phyloP scores from a whole-genome alignment of 306 rosid genomes.

The Trifolium subterraneum region DNA sequence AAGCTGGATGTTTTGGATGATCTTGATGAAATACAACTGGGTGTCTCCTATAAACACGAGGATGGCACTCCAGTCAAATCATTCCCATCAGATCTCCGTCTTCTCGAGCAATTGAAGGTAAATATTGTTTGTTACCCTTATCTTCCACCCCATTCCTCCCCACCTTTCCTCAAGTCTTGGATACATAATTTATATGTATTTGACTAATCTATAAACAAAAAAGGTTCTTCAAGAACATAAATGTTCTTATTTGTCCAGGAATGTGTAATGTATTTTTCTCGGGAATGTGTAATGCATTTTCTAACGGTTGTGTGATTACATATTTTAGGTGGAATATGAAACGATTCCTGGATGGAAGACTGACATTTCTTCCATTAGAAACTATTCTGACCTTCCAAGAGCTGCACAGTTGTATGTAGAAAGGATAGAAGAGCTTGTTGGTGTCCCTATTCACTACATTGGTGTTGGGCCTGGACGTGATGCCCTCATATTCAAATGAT shows the following conservation, averaged over 20 bases:
- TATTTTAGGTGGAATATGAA: constrained; percentile 86
- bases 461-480: constrained; percentile 99
- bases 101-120: constrained; percentile 88
- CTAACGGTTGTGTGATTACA: constrained; percentile 30
- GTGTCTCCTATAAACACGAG: constrained; percentile 61
- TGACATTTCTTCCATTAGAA: constrained; percentile 80
- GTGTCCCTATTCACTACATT: constrained; percentile 84
- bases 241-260: not conserved
- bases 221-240: constrained; percentile 20
- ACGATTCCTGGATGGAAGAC: constrained; percentile 83
- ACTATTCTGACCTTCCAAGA: constrained; percentile 87
- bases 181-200: constrained; percentile 27
- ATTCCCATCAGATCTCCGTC: constrained; percentile 83
- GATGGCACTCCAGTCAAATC: constrained; percentile 78
- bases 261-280: no score
- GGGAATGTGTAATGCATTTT: constrained; percentile 5
- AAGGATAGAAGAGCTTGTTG: constrained; percentile 90
- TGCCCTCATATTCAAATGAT: constrained; percentile 81
- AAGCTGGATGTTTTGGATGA: constrained; percentile 92
- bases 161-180: not conserved
- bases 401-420: constrained; percentile 76
- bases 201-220: constrained; percentile 3
- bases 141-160: not conserved
- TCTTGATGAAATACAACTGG: constrained; percentile 74
- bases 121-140: constrained; percentile 25